phyloP scores from a whole-genome alignment of 2,329 filamentous ascomycete species.

The Cercospora sojina region DNA sequence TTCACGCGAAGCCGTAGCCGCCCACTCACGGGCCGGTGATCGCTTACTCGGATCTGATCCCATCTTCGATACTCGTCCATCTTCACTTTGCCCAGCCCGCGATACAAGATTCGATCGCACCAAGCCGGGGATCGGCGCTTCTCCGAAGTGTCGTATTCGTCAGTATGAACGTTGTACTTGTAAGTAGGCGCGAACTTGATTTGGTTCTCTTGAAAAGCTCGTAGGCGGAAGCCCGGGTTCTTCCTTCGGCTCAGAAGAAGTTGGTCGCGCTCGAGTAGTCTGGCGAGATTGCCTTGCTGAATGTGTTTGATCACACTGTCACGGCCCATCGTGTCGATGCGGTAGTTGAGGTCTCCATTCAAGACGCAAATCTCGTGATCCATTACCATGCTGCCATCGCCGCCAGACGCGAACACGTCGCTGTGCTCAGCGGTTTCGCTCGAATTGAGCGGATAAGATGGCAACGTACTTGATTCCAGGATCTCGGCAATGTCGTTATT shows the following conservation, averaged over 20 bases:
- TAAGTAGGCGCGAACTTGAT: conserved; percentile 95
- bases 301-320: conserved; percentile 88
- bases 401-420: conserved; percentile 84
- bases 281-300: conserved; percentile 73
- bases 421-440: conserved; percentile 55
- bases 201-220: conserved; percentile 84
- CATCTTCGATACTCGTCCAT: conserved; percentile 86
- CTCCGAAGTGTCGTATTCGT: conserved; percentile 83
- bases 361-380: conserved; percentile 97
- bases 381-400: conserved; percentile 89
- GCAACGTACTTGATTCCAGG: conserved; percentile 75
- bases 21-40: conserved; percentile 90
- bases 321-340: conserved; percentile 94
- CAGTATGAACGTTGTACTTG: conserved; percentile 96
- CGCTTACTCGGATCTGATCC: conserved; percentile 77
- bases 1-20: conserved; percentile 82
- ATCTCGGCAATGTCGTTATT: conserved; percentile 93
- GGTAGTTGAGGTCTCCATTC: conserved; percentile 96
- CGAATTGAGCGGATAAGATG: conserved; percentile 55
- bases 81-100: conserved; percentile 76
- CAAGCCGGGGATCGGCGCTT: conserved; percentile 93
- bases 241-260: conserved; percentile 83
- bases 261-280: conserved; percentile 90
- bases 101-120: conserved; percentile 91
- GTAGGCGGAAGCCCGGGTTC: conserved; percentile 84